Base-by-base conservation (phyloP, 2,329 filamentous ascomycete species). In the Penicillium sp. region DNA sequence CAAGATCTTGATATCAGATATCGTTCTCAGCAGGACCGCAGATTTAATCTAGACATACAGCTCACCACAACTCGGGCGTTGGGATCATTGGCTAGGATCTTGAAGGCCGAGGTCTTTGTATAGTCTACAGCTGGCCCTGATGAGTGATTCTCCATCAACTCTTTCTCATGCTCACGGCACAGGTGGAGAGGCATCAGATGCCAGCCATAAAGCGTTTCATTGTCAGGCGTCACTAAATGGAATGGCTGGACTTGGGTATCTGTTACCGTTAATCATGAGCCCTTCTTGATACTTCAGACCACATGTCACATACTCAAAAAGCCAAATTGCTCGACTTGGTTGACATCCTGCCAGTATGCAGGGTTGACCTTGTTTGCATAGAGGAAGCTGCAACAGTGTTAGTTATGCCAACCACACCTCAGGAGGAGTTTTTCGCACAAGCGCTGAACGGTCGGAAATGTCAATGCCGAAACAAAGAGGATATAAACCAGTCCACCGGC, bases 211-310 rank as follows among this genome's bases (percentile, higher is more conserved):
- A 98, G 79, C 2, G 81, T 86, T 75, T 93, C 89, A 42, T 87
- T 86, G 74, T 97, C 93, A 1, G 86, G 81, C 0, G 92, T 95
- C 4, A 78, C 79, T 40, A 98, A 78, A 52, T 85, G 87, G 75
- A 98, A 97, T 0, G 94, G 91, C 6, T 92, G 93, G 2, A 96
- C 90, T 78, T 98, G 94, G 68, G 93, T 92, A 72, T 87, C 91
- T 94, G 68, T 11, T 28, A 2, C 26, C 49, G 48, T 71, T 58
- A 73, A 62, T 43, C 33, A 58, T 11, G 13, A 28, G 38, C n/a
- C 38, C 7, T 63, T 46, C 19, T 28, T 48, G 19, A 46, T 19
- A 37, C 40, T 1, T 25, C 13, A 7, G 38, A 19, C 30, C 30
- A 2, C 30, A 33, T 33, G 10, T 14, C 42, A 76, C 83, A 72